These are phyloP conservation scores for Thraustotheca clavata DNA, from an alignment of 352 stramenopile genomes.

Conservation along the genomic window DNA sequence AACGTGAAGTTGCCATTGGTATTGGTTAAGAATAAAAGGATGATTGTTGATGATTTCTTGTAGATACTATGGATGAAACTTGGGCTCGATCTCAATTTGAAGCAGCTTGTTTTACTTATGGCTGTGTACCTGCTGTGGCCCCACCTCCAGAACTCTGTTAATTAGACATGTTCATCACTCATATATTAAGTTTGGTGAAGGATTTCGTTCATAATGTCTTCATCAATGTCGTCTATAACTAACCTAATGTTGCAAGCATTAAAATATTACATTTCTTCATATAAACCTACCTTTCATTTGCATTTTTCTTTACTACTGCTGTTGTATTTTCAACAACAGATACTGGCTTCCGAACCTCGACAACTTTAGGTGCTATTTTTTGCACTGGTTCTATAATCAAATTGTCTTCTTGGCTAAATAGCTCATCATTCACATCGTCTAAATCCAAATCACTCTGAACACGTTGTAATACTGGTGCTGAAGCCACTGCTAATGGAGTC, in stretches of 20 bases:
- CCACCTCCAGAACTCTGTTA: conserved; percentile 11
- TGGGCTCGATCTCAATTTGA: conserved; percentile 14
- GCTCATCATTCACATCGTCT: not conserved
- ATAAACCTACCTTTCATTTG: not conserved
- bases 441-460: not conserved
- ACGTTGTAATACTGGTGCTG: not conserved
- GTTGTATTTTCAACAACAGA: not conserved
- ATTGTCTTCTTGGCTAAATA: not conserved
- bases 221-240: conserved; percentile 8
- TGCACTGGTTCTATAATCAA: not conserved
- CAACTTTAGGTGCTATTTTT: not conserved
- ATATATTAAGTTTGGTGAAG: not conserved
- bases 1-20: not conserved
- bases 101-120: conserved; percentile 6
- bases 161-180: too few species aligned
- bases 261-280: not conserved
- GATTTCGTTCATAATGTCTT: conserved; percentile 9
- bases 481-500: not conserved
- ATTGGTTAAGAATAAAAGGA: too few species aligned
- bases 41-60: too few species aligned
- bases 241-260: not conserved
- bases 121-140: conserved; percentile 5
- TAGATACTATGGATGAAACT: not conserved
- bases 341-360: not conserved
- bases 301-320: not conserved